These are phyloP conservation scores for Cutaneotrichosporon curvatum DNA, from an alignment of 1,284 basidiomycete species.

Conservation along the genomic window DNA sequence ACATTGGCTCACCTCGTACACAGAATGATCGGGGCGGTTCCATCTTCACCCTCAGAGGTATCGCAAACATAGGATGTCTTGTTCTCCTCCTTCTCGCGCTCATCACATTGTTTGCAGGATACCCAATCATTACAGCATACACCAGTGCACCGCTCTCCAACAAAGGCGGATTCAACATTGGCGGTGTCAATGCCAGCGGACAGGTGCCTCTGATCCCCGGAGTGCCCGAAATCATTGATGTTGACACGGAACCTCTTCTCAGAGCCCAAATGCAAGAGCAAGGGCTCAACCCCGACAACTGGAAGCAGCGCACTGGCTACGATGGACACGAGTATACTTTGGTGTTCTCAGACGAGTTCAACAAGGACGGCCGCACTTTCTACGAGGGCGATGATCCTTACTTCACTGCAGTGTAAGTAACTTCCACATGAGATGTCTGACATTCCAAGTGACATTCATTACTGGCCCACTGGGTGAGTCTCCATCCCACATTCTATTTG, in stretches of 20 bases:
- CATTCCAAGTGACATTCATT: slow-evolving; percentile 55
- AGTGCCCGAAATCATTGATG: slow-evolving; percentile 62
- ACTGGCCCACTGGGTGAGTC: slow-evolving; percentile 54
- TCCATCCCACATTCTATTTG: too few relatives aligned
- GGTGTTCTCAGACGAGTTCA: slow-evolving; percentile 52
- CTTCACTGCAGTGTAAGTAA: slow-evolving; percentile 42
- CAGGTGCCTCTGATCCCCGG: slow-evolving; percentile 60
- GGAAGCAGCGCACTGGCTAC: slow-evolving; percentile 34
- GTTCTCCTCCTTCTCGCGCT: slow-evolving; percentile 57
- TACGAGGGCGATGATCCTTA: slow-evolving; percentile 54
- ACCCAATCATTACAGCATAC: slow-evolving; percentile 45
- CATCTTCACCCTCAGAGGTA: slow-evolving; percentile 63
- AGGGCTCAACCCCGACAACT: slow-evolving; percentile 42
- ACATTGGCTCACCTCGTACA: too few relatives aligned
- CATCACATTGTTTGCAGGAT: slow-evolving; percentile 59
- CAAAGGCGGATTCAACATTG: slow-evolving; percentile 52
- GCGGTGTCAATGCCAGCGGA: slow-evolving; percentile 53
- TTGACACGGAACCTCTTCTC: slow-evolving; percentile 51
- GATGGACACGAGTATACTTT: slow-evolving; percentile 47
- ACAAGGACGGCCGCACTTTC: slow-evolving; percentile 64
- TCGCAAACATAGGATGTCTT: slow-evolving; percentile 70
- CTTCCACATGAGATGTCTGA: neutral
- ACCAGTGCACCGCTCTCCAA: slow-evolving; percentile 30
- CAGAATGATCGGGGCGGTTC: slow-evolving; percentile 55
- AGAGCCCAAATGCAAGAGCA: too few relatives aligned